Conservation (phyloP, 805 yeast genomes). For the Lipomyces spencermartinsiae region DNA sequence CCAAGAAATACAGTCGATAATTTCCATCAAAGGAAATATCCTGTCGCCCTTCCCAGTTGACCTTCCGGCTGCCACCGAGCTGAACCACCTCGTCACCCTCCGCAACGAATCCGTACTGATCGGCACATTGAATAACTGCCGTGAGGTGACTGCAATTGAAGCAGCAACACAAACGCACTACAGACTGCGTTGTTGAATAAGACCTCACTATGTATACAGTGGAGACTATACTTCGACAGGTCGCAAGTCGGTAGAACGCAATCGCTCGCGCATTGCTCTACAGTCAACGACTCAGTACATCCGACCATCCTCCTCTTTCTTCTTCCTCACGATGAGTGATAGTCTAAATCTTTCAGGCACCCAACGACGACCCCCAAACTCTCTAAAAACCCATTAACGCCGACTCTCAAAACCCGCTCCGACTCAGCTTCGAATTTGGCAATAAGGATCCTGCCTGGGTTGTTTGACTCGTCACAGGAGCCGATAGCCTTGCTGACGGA, state of each 20-base stretch:
- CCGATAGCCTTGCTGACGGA: slow-evolving; percentile 37
- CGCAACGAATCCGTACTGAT: slow-evolving; percentile 13
- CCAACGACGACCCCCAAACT: slow-evolving; percentile 77
- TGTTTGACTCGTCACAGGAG: neutral
- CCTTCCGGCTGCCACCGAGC: neutral
- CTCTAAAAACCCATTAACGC: slow-evolving; percentile 80
- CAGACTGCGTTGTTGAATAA: neutral
- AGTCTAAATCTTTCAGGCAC: slow-evolving; percentile 72
- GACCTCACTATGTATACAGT: neutral
- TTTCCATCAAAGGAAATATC: slow-evolving; percentile 12
- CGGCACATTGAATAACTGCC: slow-evolving; percentile 10
- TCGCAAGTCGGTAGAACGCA: neutral
- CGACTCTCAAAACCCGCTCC: slow-evolving; percentile 81
- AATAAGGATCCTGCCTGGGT: slow-evolving; percentile 44
- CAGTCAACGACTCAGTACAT: neutral
- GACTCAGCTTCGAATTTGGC: slow-evolving; percentile 65
- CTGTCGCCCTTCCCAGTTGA: slow-evolving; percentile 3
- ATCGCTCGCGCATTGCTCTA: neutral
- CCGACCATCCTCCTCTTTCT: neutral
- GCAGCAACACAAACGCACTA: slow-evolving; percentile 8
- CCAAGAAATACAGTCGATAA: slow-evolving; percentile 7
- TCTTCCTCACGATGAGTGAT: neutral
- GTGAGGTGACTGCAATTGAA: slow-evolving; percentile 4
- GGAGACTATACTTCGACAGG: neutral
- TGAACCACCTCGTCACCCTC: slow-evolving; percentile 11